These are phyloP conservation scores for Metschnikowia matae DNA, from an alignment of 805 yeast genomes.

Conservation along the genomic window DNA sequence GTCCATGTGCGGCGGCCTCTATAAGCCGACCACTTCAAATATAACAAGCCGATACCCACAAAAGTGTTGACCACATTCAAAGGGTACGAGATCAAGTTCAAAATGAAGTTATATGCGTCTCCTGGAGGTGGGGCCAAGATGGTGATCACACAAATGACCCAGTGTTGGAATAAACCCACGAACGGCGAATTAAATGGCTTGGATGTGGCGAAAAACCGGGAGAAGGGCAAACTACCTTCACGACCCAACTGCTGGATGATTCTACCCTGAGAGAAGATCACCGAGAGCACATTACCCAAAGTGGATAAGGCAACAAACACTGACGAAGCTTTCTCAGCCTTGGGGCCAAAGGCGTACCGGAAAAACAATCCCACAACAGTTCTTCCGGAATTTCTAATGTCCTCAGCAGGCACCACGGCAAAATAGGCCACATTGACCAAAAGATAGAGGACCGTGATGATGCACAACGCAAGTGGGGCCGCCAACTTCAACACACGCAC, in stretches of 20 bases:
- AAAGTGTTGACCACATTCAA: constrained; percentile 68
- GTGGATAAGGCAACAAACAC: constrained; percentile 81
- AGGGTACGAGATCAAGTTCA: constrained; percentile 79
- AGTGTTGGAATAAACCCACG: constrained; percentile 71
- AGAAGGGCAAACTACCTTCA: constrained; percentile 76
- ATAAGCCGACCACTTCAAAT: constrained; percentile 48
- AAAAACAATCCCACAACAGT: constrained; percentile 76
- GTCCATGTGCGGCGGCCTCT: constrained; percentile 57
- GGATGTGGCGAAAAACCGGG: constrained; percentile 64
- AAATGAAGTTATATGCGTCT: constrained; percentile 78
- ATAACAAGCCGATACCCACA: constrained; percentile 60
- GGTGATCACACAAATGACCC: constrained; percentile 68
- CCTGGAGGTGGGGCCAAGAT: constrained; percentile 77
- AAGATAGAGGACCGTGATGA: constrained; percentile 63
- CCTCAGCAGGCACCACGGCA: constrained; percentile 73
- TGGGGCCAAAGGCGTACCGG: constrained; percentile 62
- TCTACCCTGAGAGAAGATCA: constrained; percentile 78
- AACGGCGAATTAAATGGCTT: constrained; percentile 72
- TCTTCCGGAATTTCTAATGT: constrained; percentile 55
- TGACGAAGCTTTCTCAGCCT: constrained; percentile 68
- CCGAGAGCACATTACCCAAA: constrained; percentile 76
- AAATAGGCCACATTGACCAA: constrained; percentile 76
- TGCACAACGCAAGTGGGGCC: constrained; percentile 67
- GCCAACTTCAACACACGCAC: constrained; percentile 63
- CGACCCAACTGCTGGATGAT: constrained; percentile 76